A percentile compares a stretch with the other conserved stretches of the same genome.
These are phyloP conservation scores for Geotrichum ghanense DNA, from an alignment of 805 yeast species.

Conservation along the genomic window DNA sequence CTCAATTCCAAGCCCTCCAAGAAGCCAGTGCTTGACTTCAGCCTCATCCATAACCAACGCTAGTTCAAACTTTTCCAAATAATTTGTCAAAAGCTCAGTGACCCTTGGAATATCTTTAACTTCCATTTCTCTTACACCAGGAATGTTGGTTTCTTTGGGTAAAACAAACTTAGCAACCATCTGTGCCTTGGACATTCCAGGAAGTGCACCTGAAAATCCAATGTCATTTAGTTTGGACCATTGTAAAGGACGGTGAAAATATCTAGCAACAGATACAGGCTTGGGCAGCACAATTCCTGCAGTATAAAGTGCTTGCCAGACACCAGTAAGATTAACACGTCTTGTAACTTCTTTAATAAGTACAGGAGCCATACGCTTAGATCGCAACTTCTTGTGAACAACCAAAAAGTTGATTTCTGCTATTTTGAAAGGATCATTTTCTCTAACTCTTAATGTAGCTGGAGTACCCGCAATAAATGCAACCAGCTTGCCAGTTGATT, in stretches of 20 bases:
- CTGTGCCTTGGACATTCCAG: constrained; percentile 49
- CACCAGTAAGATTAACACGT: constrained; percentile 68
- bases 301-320: constrained; percentile 95
- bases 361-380: constrained; percentile 91
- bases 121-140: constrained; percentile 49
- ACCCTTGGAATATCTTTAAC: constrained; percentile 56
- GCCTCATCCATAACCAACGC: constrained; percentile 55
- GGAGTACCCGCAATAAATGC: constrained; percentile 94
- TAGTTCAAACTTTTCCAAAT: constrained; percentile 61
- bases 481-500: constrained; percentile 61
- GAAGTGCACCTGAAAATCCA: constrained; percentile 77
- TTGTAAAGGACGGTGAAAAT: constrained; percentile 86
- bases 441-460: constrained; percentile 49
- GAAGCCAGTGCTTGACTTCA: constrained; percentile 74
- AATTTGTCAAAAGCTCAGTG: constrained; percentile 43
- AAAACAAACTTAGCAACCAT: constrained; percentile 54
- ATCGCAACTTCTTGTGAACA: constrained; percentile 84
- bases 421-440: constrained; percentile 32
- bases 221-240: constrained; percentile 86
- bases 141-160: constrained; percentile 37
- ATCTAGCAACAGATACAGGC: constrained; percentile 82
- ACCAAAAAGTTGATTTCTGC: constrained; percentile 90
- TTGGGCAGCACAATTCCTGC: constrained; percentile 87
- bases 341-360: constrained; percentile 90
- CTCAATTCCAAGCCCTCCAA: constrained; percentile 31